Percentiles rank a stretch among this genome's conserved stretches.
These are phyloP conservation scores for Phytophthora multivora DNA, from an alignment of 352 stramenopile species.

Conservation along the genomic window DNA sequence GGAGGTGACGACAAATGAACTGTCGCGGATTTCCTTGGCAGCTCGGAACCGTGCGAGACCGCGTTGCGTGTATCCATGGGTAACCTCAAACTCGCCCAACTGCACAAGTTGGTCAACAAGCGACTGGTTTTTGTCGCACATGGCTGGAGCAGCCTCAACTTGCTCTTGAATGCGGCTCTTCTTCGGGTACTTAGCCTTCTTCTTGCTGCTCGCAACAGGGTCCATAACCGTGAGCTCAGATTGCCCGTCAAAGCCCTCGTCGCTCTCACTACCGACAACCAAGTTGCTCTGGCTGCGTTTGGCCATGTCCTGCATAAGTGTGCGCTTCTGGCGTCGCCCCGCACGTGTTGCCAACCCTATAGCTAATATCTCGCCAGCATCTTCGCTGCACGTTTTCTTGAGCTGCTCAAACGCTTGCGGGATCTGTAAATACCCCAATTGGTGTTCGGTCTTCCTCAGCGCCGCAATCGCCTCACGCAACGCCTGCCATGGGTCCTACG, in stretches of 20 bases:
- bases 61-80: slow-evolving; percentile 49
- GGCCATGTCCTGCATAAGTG: slow-evolving; percentile 26
- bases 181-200: slow-evolving; percentile 36
- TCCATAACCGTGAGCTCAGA: slow-evolving; percentile 12
- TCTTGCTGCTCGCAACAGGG: slow-evolving; percentile 34
- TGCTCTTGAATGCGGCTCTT: slow-evolving; percentile 48
- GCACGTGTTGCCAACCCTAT: slow-evolving; percentile 6
- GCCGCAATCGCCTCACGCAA: slow-evolving; percentile 47
- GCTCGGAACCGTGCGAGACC: slow-evolving; percentile 62
- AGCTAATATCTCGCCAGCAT: too few relatives aligned
- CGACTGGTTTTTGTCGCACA: slow-evolving; percentile 51
- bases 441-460: slow-evolving; percentile 41
- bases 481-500: slow-evolving; percentile 48
- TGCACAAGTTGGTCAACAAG: slow-evolving; percentile 65
- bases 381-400: slow-evolving; percentile 30
- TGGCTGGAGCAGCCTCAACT: slow-evolving; percentile 42
- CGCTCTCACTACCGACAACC: slow-evolving; percentile 4
- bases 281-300: slow-evolving; percentile 29
- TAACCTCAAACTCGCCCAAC: slow-evolving; percentile 64
- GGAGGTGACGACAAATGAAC: slow-evolving; percentile 50
- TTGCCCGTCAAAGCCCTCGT: background rate
- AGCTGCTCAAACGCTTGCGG: slow-evolving; percentile 51
- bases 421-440: slow-evolving; percentile 50
- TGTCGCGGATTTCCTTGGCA: slow-evolving; percentile 57
- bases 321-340: slow-evolving; percentile 17